Evolutionary conservation across 208 protist species (phyloP).

Genomic region (Leishmania amazonensis): DNA sequence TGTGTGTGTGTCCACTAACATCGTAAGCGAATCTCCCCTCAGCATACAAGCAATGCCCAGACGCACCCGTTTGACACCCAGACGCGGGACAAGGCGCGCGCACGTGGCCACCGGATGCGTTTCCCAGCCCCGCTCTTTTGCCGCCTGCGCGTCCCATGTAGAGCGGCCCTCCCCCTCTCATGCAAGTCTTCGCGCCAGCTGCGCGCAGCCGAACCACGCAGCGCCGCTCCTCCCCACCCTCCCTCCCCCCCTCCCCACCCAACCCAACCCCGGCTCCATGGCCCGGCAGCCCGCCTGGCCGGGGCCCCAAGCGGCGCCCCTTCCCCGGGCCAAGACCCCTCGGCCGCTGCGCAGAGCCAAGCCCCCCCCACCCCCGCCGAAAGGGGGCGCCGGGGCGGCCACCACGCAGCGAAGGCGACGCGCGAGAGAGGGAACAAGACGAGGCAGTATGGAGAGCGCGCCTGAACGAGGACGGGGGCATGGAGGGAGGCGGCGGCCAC

Average conservation of each 20-base stretch:
- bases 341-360: no score
- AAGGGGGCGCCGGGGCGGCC: no score
- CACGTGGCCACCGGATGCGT: not conserved
- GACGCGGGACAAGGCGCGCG: not conserved
- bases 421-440: not conserved
- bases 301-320: no score
- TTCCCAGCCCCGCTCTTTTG: not conserved
- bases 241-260: not conserved
- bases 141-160: not conserved
- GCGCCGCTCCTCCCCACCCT: not conserved
- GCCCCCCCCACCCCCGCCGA: no score
- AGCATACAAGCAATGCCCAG: not conserved
- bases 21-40: constrained; percentile 1
- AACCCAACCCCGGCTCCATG: no score
- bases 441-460: not conserved
- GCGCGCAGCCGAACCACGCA: not conserved
- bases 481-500: no score
- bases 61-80: not conserved
- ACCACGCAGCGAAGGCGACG: not conserved
- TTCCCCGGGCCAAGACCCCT: no score
- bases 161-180: not conserved
- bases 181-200: not conserved
- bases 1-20: constrained; percentile 5
- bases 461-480: no score
- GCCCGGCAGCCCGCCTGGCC: no score